Conservation (phyloP, 768 basidiomycete species). For the Pleurotus djamor region DNA sequence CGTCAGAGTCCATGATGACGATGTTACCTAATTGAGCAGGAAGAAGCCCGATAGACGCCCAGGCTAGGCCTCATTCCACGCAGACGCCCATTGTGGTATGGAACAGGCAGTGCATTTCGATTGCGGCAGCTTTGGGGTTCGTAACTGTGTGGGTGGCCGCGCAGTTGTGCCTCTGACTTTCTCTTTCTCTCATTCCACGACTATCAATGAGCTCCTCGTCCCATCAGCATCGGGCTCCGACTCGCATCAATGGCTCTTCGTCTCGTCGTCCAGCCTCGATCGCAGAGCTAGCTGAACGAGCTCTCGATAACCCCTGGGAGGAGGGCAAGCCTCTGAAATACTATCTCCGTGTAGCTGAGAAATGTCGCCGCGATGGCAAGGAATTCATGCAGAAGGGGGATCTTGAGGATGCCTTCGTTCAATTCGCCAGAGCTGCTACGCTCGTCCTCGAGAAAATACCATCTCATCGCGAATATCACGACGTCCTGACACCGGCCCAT, state of each 20-base stretch:
- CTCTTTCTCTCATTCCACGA: not conserved
- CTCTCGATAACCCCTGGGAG: conserved; percentile 56
- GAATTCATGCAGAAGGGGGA: conserved; percentile 46
- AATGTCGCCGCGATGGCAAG: conserved; percentile 54
- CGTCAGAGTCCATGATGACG: not conserved
- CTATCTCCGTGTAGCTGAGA: conserved; percentile 65
- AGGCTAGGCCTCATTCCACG: not conserved
- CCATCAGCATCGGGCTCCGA: not conserved
- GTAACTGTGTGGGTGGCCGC: not conserved
- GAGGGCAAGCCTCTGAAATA: conserved; percentile 59
- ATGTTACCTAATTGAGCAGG: not conserved
- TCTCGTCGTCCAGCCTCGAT: conserved; percentile 53
- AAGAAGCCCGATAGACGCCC: not conserved
- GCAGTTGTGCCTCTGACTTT: not conserved
- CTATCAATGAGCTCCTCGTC: conserved; percentile 2
- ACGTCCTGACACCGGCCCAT: conserved; percentile 53
- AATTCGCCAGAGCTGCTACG: conserved; percentile 71
- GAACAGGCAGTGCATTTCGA: not conserved
- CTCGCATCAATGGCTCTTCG: not conserved
- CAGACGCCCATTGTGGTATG: not conserved
- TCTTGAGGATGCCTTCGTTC: conserved; percentile 69
- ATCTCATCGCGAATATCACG: conserved; percentile 61
- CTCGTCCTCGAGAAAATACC: conserved; percentile 81
- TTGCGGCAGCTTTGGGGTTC: not conserved
- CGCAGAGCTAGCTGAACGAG: conserved; percentile 61